Conservation (phyloP, 495 filamentous ascomycete species). For the Daldinia caldariorum region DNA sequence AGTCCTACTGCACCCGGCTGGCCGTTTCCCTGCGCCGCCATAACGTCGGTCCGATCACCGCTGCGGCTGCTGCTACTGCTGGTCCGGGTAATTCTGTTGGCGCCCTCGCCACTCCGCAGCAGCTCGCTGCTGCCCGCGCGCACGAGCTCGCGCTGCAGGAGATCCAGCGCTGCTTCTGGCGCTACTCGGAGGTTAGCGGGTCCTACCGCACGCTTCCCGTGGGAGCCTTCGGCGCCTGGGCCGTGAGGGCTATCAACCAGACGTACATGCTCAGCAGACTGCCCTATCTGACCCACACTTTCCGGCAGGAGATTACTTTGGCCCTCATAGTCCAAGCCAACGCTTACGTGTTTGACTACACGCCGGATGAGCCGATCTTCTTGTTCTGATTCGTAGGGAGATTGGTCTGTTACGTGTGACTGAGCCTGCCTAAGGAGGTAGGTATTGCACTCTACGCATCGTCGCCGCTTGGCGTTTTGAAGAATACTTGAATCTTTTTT, state of each 20-base stretch:
- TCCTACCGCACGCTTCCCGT: neutral
- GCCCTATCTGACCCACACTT: neutral
- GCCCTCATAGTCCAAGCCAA: neutral
- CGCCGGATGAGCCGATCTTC: slow-evolving; percentile 1
- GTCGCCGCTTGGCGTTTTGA: neutral
- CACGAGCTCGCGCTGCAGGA: neutral
- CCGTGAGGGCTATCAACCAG: neutral
- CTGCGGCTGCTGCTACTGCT: too few relatives aligned
- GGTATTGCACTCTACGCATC: neutral
- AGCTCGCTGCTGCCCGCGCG: too few relatives aligned
- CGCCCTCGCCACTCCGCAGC: too few relatives aligned
- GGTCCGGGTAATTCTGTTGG: too few relatives aligned
- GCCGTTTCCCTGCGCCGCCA: neutral
- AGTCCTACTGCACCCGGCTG: neutral
- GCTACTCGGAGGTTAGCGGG: neutral
- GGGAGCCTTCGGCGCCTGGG: neutral
- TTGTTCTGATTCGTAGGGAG: neutral
- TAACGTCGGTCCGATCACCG: too few relatives aligned
- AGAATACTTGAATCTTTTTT: too few relatives aligned
- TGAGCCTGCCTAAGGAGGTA: too few relatives aligned
- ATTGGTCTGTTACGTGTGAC: too few relatives aligned
- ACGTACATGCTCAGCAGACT: neutral
- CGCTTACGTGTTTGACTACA: too few relatives aligned
- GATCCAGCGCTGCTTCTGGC: neutral
- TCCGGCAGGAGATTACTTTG: neutral